Evolutionary conservation across 2,329 filamentous ascomycete species (phyloP).

Genomic region (Cladosporium sp.): DNA sequence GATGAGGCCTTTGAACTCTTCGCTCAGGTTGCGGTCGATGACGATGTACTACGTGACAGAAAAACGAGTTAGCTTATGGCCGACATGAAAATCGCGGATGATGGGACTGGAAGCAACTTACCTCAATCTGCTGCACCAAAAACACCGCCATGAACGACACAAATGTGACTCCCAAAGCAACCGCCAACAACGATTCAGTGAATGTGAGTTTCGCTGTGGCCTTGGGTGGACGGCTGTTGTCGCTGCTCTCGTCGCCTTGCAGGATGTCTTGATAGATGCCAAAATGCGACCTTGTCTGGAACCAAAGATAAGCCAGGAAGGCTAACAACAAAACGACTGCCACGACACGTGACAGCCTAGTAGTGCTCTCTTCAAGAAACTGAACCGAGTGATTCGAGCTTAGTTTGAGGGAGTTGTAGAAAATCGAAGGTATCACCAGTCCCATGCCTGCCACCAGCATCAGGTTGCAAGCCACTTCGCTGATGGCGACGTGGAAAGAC

Average conservation of each 20-base stretch:
- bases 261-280: constrained; percentile 73
- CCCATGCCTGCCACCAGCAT: constrained; percentile 67
- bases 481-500: constrained; percentile 69
- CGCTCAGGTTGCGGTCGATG: constrained; percentile 45
- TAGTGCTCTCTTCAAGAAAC: constrained; percentile 47
- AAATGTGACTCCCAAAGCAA: constrained; percentile 61
- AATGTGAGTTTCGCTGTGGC: constrained; percentile 67
- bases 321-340: constrained; percentile 67
- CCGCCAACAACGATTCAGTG: constrained; percentile 64
- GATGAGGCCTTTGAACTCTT: constrained; percentile 66
- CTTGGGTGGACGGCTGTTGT: constrained; percentile 57
- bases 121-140: constrained; percentile 67
- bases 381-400: neutral
- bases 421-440: constrained; percentile 48
- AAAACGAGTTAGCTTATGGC: constrained; percentile 20
- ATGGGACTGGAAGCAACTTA: neutral
- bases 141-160: constrained; percentile 74
- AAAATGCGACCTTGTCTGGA: constrained; percentile 72
- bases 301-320: constrained; percentile 60
- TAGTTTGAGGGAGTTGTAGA: constrained; percentile 45
- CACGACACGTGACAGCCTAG: constrained; percentile 66
- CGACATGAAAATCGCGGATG: neutral
- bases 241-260: constrained; percentile 62
- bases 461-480: constrained; percentile 73
- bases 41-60: constrained; percentile 43